Percentiles rank a stretch among this genome's conserved stretches.
Conservation (phyloP, 768 basidiomycete species). For the Multifurca ochricompacta region DNA sequence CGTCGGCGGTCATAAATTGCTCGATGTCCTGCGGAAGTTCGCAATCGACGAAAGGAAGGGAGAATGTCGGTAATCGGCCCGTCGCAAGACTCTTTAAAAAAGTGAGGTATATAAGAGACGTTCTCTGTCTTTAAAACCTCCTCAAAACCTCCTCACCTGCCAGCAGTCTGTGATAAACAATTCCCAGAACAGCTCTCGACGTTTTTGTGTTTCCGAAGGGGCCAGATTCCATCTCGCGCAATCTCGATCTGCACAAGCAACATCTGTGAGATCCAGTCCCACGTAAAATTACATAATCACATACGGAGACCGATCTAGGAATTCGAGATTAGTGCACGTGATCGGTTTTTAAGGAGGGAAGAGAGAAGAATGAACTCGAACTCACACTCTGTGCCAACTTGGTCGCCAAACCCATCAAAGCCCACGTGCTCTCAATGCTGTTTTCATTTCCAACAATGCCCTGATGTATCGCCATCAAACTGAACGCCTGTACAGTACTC, state of each 20-base stretch:
- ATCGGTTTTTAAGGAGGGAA: not conserved
- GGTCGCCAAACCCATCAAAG: conserved; percentile 53
- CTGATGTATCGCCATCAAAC: conserved; percentile 64
- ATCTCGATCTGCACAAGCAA: conserved; percentile 47
- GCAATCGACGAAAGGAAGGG: conserved; percentile 65
- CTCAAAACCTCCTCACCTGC: conserved; percentile 40
- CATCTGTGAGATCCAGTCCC: not conserved
- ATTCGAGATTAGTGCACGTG: not conserved
- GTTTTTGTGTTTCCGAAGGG: conserved; percentile 59
- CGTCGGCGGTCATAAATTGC: conserved; percentile 50
- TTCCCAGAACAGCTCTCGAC: conserved; percentile 67
- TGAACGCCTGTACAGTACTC: conserved; percentile 57
- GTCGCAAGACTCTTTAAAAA: conserved; percentile 53
- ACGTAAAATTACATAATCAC: not conserved
- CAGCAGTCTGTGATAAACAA: conserved; percentile 67
- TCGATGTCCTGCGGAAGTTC: conserved; percentile 58
- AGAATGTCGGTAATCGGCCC: conserved; percentile 60
- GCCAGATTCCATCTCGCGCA: conserved; percentile 62
- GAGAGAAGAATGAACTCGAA: no score
- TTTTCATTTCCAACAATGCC: conserved; percentile 60
- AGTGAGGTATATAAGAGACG: no score
- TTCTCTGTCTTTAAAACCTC: conserved; percentile 16
- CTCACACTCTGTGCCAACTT: conserved; percentile 63
- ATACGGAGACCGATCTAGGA: conserved; percentile 63
- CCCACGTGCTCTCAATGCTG: conserved; percentile 64